Percentiles rank a stretch among this genome's conserved stretches.
Evolutionary conservation across 2,329 filamentous ascomycete genomes (phyloP).

Genomic region (Amylocarpus encephaloides): DNA sequence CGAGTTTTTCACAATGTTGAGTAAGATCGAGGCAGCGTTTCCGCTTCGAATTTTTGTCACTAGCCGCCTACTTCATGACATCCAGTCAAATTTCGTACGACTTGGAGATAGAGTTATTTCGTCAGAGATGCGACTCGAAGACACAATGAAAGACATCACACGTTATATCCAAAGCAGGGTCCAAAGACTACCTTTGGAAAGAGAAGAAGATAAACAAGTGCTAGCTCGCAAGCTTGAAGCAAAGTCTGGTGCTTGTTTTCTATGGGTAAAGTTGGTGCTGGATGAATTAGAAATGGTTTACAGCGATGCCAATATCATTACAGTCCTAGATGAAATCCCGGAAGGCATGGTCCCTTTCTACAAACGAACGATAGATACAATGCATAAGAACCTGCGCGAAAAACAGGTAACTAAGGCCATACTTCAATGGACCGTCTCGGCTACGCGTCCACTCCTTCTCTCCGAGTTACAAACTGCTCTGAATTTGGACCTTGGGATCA

Average conservation of each 20-base stretch:
- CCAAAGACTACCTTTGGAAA: neutral
- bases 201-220: neutral
- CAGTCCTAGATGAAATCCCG: constrained; percentile 16
- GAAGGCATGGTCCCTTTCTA: constrained; percentile 18
- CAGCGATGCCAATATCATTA: constrained; percentile 20
- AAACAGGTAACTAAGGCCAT: constrained; percentile 1
- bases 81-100: neutral
- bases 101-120: neutral
- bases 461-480: neutral
- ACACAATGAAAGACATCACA: neutral
- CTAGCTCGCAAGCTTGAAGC: neutral
- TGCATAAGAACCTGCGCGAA: neutral
- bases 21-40: neutral
- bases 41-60: neutral
- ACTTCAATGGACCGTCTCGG: constrained; percentile 8
- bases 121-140: neutral
- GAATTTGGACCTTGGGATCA: neutral
- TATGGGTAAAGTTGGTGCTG: constrained; percentile 1
- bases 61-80: neutral
- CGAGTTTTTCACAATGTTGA: neutral
- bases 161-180: neutral
- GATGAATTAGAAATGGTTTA: constrained; percentile 4
- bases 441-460: too few relatives aligned
- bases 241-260: neutral
- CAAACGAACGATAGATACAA: constrained; percentile 5